A percentile compares a stretch with the other conserved stretches of the same genome.
phyloP scores from a whole-genome alignment of 225 moss, liverwort and hornwort genomes.

The Anthoceros angustus region DNA sequence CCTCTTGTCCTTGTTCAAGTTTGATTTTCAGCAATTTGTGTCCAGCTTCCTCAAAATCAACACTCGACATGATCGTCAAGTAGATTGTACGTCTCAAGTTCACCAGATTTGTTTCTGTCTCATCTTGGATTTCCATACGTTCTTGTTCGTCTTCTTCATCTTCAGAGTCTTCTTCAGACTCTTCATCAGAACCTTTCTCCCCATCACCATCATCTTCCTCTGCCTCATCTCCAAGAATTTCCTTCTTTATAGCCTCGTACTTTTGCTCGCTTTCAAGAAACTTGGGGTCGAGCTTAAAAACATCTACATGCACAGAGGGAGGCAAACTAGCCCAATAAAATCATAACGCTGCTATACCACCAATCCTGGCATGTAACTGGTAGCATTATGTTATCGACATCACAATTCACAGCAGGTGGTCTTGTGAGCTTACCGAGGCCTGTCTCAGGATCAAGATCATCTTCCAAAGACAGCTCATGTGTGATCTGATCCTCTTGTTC shows the following conservation, averaged over 20 bases:
- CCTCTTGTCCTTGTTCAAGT: slow-evolving; percentile 85
- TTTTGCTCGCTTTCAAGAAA: slow-evolving; percentile 63
- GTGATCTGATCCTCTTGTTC: slow-evolving; percentile 80
- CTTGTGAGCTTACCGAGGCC: slow-evolving; percentile 9
- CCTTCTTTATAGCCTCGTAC: slow-evolving; percentile 68
- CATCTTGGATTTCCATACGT: slow-evolving; percentile 80
- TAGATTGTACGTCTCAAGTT: slow-evolving; percentile 77
- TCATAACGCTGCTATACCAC: neutral
- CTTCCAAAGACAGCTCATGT: slow-evolving; percentile 61
- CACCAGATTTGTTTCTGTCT: slow-evolving; percentile 86
- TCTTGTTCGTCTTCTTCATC: slow-evolving; percentile 69
- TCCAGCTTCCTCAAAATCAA: slow-evolving; percentile 85
- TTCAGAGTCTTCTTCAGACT: slow-evolving; percentile 57
- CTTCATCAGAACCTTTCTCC: slow-evolving; percentile 40
- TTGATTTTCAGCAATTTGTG: slow-evolving; percentile 87
- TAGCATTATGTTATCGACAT: neutral
- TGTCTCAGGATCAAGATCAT: slow-evolving; percentile 61
- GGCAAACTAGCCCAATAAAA: neutral
- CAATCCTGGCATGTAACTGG: neutral
- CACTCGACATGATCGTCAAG: slow-evolving; percentile 81
- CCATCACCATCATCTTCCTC: slow-evolving; percentile 56
- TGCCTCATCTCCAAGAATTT: slow-evolving; percentile 69
- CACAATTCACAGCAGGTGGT: neutral
- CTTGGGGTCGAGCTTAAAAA: slow-evolving; percentile 58
- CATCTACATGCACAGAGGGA: slow-evolving; percentile 20